Evolutionary conservation across 1,284 basidiomycete species (phyloP), one percentile per base, ranked within the genome.

Genomic region (Leccinum proliferum): DNA sequence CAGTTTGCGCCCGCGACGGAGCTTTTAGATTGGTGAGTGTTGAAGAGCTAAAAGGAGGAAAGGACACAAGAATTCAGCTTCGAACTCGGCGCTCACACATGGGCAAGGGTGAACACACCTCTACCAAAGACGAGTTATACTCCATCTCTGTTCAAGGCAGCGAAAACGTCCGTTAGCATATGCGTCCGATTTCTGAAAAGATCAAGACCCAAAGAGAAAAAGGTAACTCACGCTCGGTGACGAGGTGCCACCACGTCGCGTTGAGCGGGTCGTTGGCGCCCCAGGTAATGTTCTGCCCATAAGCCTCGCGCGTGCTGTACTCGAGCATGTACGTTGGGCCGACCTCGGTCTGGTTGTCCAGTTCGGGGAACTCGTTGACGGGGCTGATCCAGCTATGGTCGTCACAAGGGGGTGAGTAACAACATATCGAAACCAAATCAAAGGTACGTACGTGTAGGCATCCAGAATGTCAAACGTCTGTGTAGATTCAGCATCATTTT

Each of bases 201-300:
- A 18, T n/a, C 43, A 25, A 55, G n/a, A 8, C 14, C 29, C 1
- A n/a, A 5, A 5, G 7, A 8, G 7, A 2, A 21, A 21, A 14
- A 12, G 3, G 6, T 4, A 2, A 74, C 70, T 41, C 58, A 75
- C 75, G 68, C 55, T 82, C 78, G 0, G 81, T 82, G 21, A 83
- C 73, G 7, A 73, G 73, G 57, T 81, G 78, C 79, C 79, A 82
- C 77, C 81, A 83, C 0, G 81, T 81, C 11, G 79, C 81, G 63
- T 83, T 83, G 11, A 82, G 69, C 2, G 82, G 79, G 15, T 77
- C 79, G 21, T 71, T 67, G 14, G 64, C 62, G 3, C 76, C 77
- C 81, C 82, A 83, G 8, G 70, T 68, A 52, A 82, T 77, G 62
- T 77, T 78, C 41, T 66, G 62, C 0, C 76, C 78, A 63, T 81